Evolutionary conservation across 177 flowering plant genomes (phyloP).

Genomic region (Tripterygium wilfordii): DNA sequence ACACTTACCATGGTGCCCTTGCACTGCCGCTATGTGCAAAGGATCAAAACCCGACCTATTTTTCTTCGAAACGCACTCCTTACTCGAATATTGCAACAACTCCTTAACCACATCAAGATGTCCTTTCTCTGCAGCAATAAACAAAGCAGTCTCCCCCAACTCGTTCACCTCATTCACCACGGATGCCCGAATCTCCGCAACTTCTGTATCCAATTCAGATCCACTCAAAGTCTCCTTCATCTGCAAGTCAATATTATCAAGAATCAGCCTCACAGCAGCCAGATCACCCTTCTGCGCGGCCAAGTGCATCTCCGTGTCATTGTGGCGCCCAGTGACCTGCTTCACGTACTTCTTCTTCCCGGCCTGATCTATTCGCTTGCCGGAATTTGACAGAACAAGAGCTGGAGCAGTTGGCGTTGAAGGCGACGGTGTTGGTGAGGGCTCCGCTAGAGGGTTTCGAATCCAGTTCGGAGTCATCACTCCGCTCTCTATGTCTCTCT

Average conservation of each 20-base stretch:
- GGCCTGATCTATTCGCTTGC: slow-evolving; percentile 55
- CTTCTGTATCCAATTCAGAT: slow-evolving; percentile 43
- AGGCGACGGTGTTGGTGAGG: slow-evolving; percentile 26
- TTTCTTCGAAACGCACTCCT: slow-evolving; percentile 38
- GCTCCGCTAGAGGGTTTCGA: slow-evolving; percentile 16
- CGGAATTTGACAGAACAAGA: slow-evolving; percentile 54
- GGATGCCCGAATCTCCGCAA: slow-evolving; percentile 39
- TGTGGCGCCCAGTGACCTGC: slow-evolving; percentile 68
- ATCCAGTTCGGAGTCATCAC: slow-evolving; percentile 6
- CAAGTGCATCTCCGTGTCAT: slow-evolving; percentile 63
- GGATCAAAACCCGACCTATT: slow-evolving; percentile 44
- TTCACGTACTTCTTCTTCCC: slow-evolving; percentile 68
- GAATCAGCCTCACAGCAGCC: slow-evolving; percentile 44
- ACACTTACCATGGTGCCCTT: slow-evolving; percentile 51
- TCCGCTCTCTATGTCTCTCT: slow-evolving; percentile 36
- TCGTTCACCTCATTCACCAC: slow-evolving; percentile 61
- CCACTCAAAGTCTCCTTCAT: slow-evolving; percentile 40
- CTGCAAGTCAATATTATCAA: slow-evolving; percentile 39
- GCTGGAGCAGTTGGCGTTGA: slow-evolving; percentile 41
- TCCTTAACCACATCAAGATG: slow-evolving; percentile 56
- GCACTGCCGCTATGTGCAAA: slow-evolving; percentile 50
- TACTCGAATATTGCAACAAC: slow-evolving; percentile 41
- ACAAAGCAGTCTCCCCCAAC: slow-evolving; percentile 57
- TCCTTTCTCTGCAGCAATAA: slow-evolving; percentile 52
- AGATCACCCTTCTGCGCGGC: slow-evolving; percentile 65